Percentiles rank a stretch among this genome's conserved stretches.
Evolutionary conservation across 2,329 filamentous ascomycete genomes (phyloP).

Genomic region (Aureobasidium sp.): DNA sequence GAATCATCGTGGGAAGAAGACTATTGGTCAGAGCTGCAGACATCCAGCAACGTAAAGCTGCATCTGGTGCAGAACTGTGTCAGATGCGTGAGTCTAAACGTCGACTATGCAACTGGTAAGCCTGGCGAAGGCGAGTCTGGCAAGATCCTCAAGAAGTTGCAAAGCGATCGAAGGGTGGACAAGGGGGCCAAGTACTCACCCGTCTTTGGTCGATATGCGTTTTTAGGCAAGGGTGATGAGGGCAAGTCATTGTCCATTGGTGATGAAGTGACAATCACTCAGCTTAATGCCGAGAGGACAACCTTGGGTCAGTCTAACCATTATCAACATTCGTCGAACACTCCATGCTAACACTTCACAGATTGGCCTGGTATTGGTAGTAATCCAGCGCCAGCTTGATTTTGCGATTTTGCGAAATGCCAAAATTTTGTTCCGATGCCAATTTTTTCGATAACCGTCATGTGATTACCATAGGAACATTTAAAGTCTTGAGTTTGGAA

Average conservation of each 20-base stretch:
- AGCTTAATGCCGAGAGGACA: constrained; percentile 31
- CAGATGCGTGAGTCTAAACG: constrained; percentile 37
- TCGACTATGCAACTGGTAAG: constrained; percentile 38
- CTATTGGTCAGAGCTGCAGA: constrained; percentile 33
- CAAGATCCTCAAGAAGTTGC: constrained; percentile 36
- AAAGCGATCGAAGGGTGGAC: constrained; percentile 37
- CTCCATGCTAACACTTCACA: neutral
- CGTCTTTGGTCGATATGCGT: constrained; percentile 40
- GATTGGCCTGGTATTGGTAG: constrained; percentile 1
- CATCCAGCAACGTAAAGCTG: constrained; percentile 23
- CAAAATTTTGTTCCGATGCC: neutral
- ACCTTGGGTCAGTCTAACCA: constrained; percentile 32
- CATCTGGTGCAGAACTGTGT: constrained; percentile 36
- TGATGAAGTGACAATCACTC: constrained; percentile 33
- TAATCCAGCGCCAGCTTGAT: neutral
- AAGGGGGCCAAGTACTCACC: constrained; percentile 36
- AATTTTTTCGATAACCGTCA: neutral
- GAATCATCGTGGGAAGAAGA: constrained; percentile 36
- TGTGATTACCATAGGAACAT: neutral
- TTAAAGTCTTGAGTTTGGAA: neutral
- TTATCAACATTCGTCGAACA: neutral
- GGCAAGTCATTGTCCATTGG: constrained; percentile 30
- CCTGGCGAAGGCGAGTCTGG: constrained; percentile 29
- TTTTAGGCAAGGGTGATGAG: constrained; percentile 25
- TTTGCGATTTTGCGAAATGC: neutral